Base-by-base conservation (phyloP, 495 filamentous ascomycete genomes). In the Melanomma pulvis-pyrius region DNA sequence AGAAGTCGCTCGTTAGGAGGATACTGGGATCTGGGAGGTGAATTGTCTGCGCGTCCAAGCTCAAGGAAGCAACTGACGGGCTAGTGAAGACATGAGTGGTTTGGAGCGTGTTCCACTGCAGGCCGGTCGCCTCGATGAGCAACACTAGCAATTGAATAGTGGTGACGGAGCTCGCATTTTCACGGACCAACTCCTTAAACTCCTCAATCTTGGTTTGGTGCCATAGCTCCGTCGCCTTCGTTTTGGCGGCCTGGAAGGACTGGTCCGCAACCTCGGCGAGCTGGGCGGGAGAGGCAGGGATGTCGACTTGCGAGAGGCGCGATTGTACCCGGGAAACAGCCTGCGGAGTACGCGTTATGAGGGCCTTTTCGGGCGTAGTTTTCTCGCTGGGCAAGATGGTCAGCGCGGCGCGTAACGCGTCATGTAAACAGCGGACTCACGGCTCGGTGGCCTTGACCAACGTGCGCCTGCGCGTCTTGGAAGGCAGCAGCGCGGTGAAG, bases 211-310 rank as follows among this genome's bases (percentile, higher is more conserved):
- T 79, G 0, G 80, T 82, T 34, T 71, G 63, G 25, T 74, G 71
- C 79, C 80, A 83, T 19, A 73, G 68, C 12, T 79, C 75, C 55
- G 73, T 73, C 47, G 87, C 61, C 56, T 76, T 77, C 51, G 77
- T 79, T 73, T 87, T 85, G 50, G 93, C 76, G 29, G 81, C 84
- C 22, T 85, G 75, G 1, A 91, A 90, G 67, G 86, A 82, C 65
- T 83, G 84, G 74, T 97, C 93, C 68, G 96, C 91, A 36, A 82
- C 86, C 67, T 92, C 84, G n/a, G 88, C 90, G 51, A 98, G 87
- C 51, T 90, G 84, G 21, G 91, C 87, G 0, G 93, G 93, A 0
- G 92, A 94, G 1, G 92, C 87, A 2, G 94, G 93, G 32, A 97
- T 81, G 50, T 71, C 69, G 29, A 71, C 61, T 21, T 64, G 26